Evolutionary conservation across 2,329 filamentous ascomycete genomes (phyloP).

Genomic region (Colletotrichum musae): DNA sequence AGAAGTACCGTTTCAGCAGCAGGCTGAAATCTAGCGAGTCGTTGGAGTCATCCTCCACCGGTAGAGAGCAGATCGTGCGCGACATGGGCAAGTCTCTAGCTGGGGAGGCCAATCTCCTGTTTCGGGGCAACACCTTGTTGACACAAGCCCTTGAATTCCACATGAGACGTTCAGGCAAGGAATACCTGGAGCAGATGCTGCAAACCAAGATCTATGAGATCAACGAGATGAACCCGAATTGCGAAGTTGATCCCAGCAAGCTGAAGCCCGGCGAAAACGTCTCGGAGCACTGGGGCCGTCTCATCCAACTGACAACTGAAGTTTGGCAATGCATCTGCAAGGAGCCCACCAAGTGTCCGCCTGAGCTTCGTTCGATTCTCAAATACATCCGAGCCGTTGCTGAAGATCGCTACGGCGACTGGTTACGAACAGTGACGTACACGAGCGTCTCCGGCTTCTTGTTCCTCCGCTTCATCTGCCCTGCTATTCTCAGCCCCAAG

Average conservation of each 20-base stretch:
- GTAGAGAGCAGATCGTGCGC: slow-evolving; percentile 80
- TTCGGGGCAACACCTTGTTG: slow-evolving; percentile 93
- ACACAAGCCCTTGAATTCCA: slow-evolving; percentile 96
- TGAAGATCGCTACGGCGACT: slow-evolving; percentile 95
- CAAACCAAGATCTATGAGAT: slow-evolving; percentile 90
- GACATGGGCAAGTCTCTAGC: slow-evolving; percentile 85
- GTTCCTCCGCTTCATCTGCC: slow-evolving; percentile 95
- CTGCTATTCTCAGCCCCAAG: slow-evolving; percentile 95
- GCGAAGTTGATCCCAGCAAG: slow-evolving; percentile 93
- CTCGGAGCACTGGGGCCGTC: slow-evolving; percentile 84
- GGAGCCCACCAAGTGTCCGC: slow-evolving; percentile 82
- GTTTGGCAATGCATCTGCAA: slow-evolving; percentile 87
- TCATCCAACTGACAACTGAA: slow-evolving; percentile 83
- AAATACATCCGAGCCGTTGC: slow-evolving; percentile 93
- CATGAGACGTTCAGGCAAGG: slow-evolving; percentile 93
- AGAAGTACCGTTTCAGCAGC: slow-evolving; percentile 79
- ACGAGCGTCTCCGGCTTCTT: slow-evolving; percentile 96
- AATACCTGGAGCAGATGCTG: slow-evolving; percentile 90
- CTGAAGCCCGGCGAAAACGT: slow-evolving; percentile 78
- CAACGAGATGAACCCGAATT: slow-evolving; percentile 90
- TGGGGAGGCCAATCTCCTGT: slow-evolving; percentile 93
- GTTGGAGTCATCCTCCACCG: slow-evolving; percentile 69
- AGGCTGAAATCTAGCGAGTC: slow-evolving; percentile 81
- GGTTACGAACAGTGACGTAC: slow-evolving; percentile 89
- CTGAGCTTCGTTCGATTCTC: slow-evolving; percentile 87